Evolutionary conservation across 2,329 filamentous ascomycete species (phyloP).

Genomic region (Truncatella angustata): DNA sequence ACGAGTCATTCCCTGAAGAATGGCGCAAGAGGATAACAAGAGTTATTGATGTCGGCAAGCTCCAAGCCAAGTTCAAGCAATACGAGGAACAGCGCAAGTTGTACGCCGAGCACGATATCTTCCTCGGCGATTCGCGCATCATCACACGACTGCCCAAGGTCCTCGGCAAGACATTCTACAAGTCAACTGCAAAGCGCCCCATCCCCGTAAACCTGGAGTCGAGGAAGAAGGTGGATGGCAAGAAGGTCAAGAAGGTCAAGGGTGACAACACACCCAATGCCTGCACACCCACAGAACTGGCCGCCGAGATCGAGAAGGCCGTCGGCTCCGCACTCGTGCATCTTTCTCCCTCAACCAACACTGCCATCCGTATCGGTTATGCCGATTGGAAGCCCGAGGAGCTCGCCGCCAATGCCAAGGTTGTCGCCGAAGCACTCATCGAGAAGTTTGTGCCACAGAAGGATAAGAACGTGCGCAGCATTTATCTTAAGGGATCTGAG

Average conservation of each 20-base stretch:
- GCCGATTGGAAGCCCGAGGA: conserved; percentile 73
- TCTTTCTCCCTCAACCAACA: conserved; percentile 75
- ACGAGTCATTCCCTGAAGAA: conserved; percentile 66
- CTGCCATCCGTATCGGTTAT: conserved; percentile 75
- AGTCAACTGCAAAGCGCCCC: conserved; percentile 77
- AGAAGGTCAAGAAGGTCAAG: conserved; percentile 57
- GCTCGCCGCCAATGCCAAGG: conserved; percentile 76
- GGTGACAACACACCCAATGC: conserved; percentile 35
- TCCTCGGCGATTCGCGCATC: conserved; percentile 89
- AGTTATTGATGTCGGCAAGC: conserved; percentile 79
- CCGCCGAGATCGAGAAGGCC: conserved; percentile 77
- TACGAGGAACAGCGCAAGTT: conserved; percentile 87
- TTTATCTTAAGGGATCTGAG: conserved; percentile 89
- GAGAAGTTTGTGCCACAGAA: conserved; percentile 81
- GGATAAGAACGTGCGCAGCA: conserved; percentile 79
- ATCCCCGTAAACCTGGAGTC: conserved; percentile 74
- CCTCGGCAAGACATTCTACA: conserved; percentile 93
- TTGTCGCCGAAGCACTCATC: conserved; percentile 66
- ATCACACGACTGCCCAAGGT: conserved; percentile 69
- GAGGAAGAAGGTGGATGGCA: conserved; percentile 56
- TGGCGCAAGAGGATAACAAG: conserved; percentile 68
- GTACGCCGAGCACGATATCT: conserved; percentile 83
- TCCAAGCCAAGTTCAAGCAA: conserved; percentile 78
- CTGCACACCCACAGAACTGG: conserved; percentile 64
- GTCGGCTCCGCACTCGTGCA: conserved; percentile 76